Evolutionary conservation across 257 asterid genomes (phyloP).

Genomic region (Solanum bulbocastanum): DNA sequence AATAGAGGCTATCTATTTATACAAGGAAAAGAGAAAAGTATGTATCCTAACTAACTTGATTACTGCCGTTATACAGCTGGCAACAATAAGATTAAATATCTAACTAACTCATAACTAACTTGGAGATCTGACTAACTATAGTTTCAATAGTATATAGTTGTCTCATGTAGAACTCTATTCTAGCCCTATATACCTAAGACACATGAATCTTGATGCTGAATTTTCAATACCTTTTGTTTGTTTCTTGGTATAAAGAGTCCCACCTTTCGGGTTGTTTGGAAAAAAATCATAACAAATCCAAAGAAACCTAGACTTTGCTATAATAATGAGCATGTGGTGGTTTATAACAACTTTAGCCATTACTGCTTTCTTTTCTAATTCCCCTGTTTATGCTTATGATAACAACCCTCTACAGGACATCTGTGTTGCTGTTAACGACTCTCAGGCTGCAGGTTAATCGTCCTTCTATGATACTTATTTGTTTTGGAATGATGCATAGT

Average conservation of each 20-base stretch:
- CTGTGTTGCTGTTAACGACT: background rate
- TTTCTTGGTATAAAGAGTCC: background rate
- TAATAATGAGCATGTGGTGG: background rate
- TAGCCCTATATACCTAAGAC: background rate
- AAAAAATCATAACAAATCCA: background rate
- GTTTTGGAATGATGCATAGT: background rate
- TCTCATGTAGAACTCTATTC: background rate
- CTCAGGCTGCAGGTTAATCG: background rate
- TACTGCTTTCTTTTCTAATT: background rate
- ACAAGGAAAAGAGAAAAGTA: too few species aligned
- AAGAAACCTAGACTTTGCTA: background rate
- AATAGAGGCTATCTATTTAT: too few species aligned
- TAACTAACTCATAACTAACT: too few species aligned
- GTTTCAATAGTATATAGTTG: background rate
- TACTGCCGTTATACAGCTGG: too few species aligned
- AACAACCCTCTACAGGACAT: background rate
- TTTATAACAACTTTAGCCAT: background rate
- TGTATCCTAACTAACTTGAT: too few species aligned
- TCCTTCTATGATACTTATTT: background rate
- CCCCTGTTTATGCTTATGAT: too few species aligned
- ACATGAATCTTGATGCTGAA: background rate
- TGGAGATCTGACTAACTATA: too few species aligned
- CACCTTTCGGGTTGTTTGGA: background rate
- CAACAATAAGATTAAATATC: too few species aligned
- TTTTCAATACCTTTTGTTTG: background rate